Conservation (phyloP, 192 early-diverging fungal species). For the Thoreauomyces humboldtii region DNA sequence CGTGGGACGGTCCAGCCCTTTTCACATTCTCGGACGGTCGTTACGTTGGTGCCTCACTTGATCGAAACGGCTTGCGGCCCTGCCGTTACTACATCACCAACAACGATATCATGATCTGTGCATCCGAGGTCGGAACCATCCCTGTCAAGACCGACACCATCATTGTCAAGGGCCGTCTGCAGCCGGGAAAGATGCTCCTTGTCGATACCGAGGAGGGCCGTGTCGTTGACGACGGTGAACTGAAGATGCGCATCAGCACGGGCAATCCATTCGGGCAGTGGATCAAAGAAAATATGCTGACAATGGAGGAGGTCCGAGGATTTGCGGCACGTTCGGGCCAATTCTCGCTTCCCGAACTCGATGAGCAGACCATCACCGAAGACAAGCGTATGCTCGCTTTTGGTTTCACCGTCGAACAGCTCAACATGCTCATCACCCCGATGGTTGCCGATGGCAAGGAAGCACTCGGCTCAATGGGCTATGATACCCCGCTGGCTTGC, state of each 20-base stretch:
- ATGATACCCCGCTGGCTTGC: conserved; percentile 93
- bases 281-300: conserved; percentile 81
- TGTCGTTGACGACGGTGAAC: conserved; percentile 86
- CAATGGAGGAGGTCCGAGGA: conserved; percentile 55
- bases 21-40: conserved; percentile 98
- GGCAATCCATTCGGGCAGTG: conserved; percentile 78
- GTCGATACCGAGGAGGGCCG: conserved; percentile 90
- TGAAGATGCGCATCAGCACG: conserved; percentile 73
- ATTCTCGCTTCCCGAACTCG: conserved; percentile 45
- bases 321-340: conserved; percentile 46
- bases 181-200: conserved; percentile 95
- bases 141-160: conserved; percentile 75
- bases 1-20: conserved; percentile 97
- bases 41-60: conserved; percentile 95
- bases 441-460: conserved; percentile 93
- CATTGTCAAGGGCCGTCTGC: conserved; percentile 87
- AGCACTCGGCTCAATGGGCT: conserved; percentile 97
- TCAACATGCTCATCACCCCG: conserved; percentile 82
- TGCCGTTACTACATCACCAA: conserved; percentile 94
- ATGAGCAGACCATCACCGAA: conserved; percentile 60
- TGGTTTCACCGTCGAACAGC: conserved; percentile 90
- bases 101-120: conserved; percentile 95
- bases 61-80: conserved; percentile 97
- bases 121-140: conserved; percentile 93
- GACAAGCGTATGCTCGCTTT: conserved; percentile 76